Evolutionary conservation across 2,329 filamentous ascomycete genomes (phyloP), one percentile per base, ranked within the genome.

Genomic region (Exophiala oligosperma): DNA sequence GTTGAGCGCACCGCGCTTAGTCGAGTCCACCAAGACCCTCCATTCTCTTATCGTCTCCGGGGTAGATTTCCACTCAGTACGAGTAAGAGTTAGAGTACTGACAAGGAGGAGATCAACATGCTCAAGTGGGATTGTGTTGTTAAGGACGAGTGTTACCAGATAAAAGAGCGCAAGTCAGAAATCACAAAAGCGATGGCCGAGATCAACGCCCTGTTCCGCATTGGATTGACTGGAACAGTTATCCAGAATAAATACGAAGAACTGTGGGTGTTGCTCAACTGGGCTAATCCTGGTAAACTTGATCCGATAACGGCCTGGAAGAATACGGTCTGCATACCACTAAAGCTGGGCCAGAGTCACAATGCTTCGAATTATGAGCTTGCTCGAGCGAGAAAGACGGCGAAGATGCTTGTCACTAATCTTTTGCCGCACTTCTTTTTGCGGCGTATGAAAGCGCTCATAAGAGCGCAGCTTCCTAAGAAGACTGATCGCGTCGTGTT

Each of bases 201-300:
- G 61, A 80, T 97, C 66, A 99, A 99, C 67, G 86, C 92, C 0
- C 82, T 97, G 2, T 97, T 94, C 69, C 85, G 94, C 35, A 92
- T 99, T 60, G 94, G 94, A 0, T 79, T 99, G 8, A 97, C 92
- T 0, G 94, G 94, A 1, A 99, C 94, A 0, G 93, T 93, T 0
- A 97, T 99, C 47, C 94, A 99, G 71, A 99, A 99, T 73, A 94
- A 91, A 65, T 99, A 99, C 71, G 91, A 97, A 70, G 94, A 99
- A 72, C 81, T 99, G 0, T 99, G 93, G 93, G 95, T 92, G 0
- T 79, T 99, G 0, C 79, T 99, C 2, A 96, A 99, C 71, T 99
- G 94, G 94, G 92, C 92, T 0, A 94, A 95, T 66, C 94, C 94
- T 0, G 93, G 92, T 0, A 75, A 73, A 40, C 81, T 89, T 63